Evolutionary conservation across 345 rosid species (phyloP), one percentile per base, ranked within the genome.

Genomic region (Firmiana major): DNA sequence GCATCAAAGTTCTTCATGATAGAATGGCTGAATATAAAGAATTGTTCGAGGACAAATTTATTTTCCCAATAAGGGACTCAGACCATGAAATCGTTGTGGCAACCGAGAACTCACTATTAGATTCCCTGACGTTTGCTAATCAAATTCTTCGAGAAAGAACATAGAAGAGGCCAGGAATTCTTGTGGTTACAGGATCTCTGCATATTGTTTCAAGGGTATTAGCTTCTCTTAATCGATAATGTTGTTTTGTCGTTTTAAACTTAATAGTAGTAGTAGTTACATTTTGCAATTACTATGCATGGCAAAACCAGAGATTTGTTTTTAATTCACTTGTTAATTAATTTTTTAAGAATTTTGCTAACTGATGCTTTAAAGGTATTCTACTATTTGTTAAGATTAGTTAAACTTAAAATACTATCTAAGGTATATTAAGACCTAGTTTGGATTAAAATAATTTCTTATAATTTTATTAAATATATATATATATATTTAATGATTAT

Each of bases 181-280:
- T 86, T 28, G 90, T 88, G 8, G 84, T 90, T 77, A 91, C 92
- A 6, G 93, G 93, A 67, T 88, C 93, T 26, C 86, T 90, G 31
- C 71, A 66, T 42, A 42, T 66, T 66, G 71, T 66, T 66, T 43
- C 51, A 21, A 7, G 21, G 71, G 51, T 66, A 66, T 10, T 66
- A 42, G 71, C 71, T 66, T 66, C 71, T 66, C 71, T 66, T 42
- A 66, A 21, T 42, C 10, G 71, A 17, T 42, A 42, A 67, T 43
- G 40, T 38, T 38, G 40, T 38, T 4, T 38, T 38, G 40, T 38
- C 40, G 0, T 38, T 4, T 0, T 38, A 38, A 38, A 38, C 40
- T 38, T 38, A 38, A 6, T 3, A 38, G 6, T 38, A 38, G 40
- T 3, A 38, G 6, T 38, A 31, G 34, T 5, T 3, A 38, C 40